A percentile compares a stretch with the other conserved stretches of the same genome.
These are phyloP conservation scores for Paramecium primaurelia DNA, from an alignment of 73 alveolate genomes.

Conservation along the genomic window DNA sequence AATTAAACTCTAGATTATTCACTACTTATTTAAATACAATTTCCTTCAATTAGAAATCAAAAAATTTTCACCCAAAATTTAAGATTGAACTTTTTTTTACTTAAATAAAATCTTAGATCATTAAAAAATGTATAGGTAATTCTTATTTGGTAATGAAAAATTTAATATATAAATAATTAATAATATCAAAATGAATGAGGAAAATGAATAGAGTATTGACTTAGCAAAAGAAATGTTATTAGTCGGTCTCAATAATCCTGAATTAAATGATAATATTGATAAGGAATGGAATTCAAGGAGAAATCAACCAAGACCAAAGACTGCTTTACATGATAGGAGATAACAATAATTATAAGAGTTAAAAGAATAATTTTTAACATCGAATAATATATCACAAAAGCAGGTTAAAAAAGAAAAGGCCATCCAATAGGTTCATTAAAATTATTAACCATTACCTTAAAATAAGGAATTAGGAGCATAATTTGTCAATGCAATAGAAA, in stretches of 20 bases:
- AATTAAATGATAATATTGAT: background rate
- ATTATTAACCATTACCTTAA: background rate
- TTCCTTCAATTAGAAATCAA: no score
- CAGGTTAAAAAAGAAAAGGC: background rate
- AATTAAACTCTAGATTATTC: no score
- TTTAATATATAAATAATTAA: background rate
- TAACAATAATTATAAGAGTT: background rate
- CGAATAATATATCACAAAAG: background rate
- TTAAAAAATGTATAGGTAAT: no score
- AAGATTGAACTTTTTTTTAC: no score
- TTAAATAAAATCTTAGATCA: no score
- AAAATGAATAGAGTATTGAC: background rate
- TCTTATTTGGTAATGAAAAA: no score
- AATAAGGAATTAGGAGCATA: background rate
- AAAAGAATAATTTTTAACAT: background rate
- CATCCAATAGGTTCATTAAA: background rate
- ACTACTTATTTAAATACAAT: no score
- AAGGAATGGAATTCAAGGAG: constrained; percentile 14
- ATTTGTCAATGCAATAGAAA: background rate
- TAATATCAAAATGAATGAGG: background rate
- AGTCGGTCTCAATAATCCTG: background rate
- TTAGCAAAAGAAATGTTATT: background rate
- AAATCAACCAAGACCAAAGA: background rate
- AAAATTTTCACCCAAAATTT: no score
- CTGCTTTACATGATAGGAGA: constrained; percentile 30